Conservation (phyloP, 2,329 filamentous ascomycete species). For the Verticillium nubilum region DNA sequence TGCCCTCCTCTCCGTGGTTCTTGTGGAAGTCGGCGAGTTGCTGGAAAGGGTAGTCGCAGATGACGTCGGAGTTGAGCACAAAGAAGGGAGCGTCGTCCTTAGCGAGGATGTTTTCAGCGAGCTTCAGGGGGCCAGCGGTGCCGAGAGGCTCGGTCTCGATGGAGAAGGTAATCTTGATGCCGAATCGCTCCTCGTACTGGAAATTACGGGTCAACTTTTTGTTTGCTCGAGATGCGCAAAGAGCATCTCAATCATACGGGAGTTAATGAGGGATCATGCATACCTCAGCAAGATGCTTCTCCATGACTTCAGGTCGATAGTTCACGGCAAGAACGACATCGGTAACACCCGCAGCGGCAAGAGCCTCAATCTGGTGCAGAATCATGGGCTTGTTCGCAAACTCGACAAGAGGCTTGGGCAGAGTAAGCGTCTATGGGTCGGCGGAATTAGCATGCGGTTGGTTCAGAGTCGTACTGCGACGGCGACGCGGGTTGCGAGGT, state of each 20-base stretch:
- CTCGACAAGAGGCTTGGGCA: conserved; percentile 95
- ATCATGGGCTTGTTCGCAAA: conserved; percentile 99
- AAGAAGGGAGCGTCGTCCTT: conserved; percentile 97
- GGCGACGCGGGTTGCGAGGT: neutral
- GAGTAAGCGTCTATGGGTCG: conserved; percentile 72
- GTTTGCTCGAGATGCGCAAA: no score
- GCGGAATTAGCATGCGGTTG: conserved; percentile 6
- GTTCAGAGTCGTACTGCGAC: neutral
- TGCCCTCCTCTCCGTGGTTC: conserved; percentile 88
- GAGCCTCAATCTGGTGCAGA: conserved; percentile 91
- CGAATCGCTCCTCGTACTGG: conserved; percentile 85
- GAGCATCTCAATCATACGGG: no score
- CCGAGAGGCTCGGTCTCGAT: conserved; percentile 94
- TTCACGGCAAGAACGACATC: conserved; percentile 98
- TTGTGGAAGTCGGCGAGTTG: conserved; percentile 90
- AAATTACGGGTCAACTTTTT: conserved; percentile 7
- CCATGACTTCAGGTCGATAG: conserved; percentile 98
- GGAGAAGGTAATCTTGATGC: conserved; percentile 94
- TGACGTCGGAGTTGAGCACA: conserved; percentile 96
- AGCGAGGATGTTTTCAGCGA: conserved; percentile 84
- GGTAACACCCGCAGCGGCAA: conserved; percentile 89
- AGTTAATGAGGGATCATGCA: conserved; percentile 22
- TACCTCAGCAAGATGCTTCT: conserved; percentile 84
- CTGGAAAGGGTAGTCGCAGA: conserved; percentile 95
- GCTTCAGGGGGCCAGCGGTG: conserved; percentile 90